phyloP scores from a whole-genome alignment of 768 basidiomycete species.

The Suillus sp. region DNA sequence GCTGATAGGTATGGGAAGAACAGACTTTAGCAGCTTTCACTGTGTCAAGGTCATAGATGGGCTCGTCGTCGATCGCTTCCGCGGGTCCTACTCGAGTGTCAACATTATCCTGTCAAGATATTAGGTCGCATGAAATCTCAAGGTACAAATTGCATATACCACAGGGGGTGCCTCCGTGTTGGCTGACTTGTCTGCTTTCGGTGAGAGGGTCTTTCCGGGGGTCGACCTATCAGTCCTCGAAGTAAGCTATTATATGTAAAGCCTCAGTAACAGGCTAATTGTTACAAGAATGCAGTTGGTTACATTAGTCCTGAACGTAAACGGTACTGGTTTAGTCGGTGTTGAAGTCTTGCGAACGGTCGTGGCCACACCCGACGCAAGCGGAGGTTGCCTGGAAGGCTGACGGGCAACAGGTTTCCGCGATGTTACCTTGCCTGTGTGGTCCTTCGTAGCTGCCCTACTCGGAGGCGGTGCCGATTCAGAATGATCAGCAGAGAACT shows the following conservation, averaged over 20 bases:
- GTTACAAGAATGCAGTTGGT: background rate
- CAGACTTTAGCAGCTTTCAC: constrained; percentile 8
- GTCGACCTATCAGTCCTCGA: background rate
- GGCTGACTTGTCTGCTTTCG: background rate
- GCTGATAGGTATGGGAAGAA: background rate
- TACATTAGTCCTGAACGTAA: constrained; percentile 6
- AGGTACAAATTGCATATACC: background rate
- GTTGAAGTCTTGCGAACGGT: background rate
- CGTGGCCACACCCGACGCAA: background rate
- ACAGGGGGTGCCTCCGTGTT: background rate
- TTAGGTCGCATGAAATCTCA: background rate
- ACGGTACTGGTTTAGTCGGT: background rate
- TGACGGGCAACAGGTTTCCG: background rate
- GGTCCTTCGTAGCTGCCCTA: too few species aligned
- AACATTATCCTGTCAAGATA: background rate
- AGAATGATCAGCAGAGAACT: background rate
- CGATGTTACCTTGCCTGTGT: background rate
- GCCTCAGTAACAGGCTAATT: background rate
- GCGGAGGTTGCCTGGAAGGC: background rate
- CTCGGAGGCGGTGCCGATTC: background rate
- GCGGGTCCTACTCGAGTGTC: background rate
- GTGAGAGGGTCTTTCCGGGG: too few species aligned
- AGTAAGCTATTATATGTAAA: background rate
- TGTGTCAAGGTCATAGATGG: constrained; percentile 1
- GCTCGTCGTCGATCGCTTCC: background rate